Evolutionary conservation across 1,139 yeast genomes (phyloP).

Genomic region (Hyphopichia pseudoburtonii): DNA sequence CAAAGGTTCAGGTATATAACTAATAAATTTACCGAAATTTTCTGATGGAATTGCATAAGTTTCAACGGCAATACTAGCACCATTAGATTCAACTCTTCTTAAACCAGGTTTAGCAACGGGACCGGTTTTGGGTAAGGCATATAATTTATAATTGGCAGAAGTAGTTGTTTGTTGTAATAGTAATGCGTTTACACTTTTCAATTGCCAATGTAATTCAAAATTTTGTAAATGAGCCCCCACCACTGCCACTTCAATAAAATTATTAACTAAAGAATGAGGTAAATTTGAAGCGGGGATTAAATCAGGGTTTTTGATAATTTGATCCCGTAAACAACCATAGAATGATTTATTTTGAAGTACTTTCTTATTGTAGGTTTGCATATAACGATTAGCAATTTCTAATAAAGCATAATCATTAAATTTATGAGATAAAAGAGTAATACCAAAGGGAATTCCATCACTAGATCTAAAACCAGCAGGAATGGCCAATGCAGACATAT

Average conservation of each 20-base stretch:
- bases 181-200: conserved; percentile 80
- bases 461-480: conserved; percentile 81
- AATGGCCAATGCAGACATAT: conserved; percentile 84
- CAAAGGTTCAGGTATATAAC: conserved; percentile 89
- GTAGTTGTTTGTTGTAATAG: conserved; percentile 67
- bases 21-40: conserved; percentile 75
- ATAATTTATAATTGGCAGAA: conserved; percentile 69
- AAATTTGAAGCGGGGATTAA: neutral
- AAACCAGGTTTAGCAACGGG: conserved; percentile 89
- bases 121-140: conserved; percentile 79
- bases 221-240: conserved; percentile 95
- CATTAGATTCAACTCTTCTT: conserved; percentile 60
- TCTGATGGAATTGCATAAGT: conserved; percentile 79
- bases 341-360: conserved; percentile 16
- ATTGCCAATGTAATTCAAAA: conserved; percentile 91
- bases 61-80: conserved; percentile 69
- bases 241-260: conserved; percentile 65
- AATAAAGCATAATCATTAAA: conserved; percentile 87
- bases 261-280: neutral
- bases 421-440: conserved; percentile 77
- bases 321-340: conserved; percentile 44
- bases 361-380: conserved; percentile 34
- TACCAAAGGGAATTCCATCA: conserved; percentile 89
- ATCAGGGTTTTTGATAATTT: conserved; percentile 22
- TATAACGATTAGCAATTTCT: conserved; percentile 74